Percentiles rank a stretch among this genome's conserved stretches.
Conservation (phyloP, 163 green algal species). For the Volvox carteri region DNA sequence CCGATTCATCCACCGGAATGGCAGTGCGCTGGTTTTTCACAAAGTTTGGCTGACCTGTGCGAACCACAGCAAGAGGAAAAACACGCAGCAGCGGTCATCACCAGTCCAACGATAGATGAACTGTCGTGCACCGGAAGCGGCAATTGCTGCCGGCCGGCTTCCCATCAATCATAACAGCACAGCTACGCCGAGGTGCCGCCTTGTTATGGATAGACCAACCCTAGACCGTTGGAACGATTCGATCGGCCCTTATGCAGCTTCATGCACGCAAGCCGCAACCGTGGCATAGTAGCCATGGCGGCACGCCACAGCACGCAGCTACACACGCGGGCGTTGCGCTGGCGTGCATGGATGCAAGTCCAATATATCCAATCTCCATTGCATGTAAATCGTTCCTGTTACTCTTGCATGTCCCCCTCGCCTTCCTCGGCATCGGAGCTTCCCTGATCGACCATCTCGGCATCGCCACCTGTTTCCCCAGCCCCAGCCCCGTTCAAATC, state of each 20-base stretch:
- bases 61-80: slow-evolving; percentile 18
- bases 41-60: slow-evolving; percentile 59
- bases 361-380: no score
- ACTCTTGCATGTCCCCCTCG: background rate
- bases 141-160: background rate
- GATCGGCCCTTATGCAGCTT: no score
- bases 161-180: no score
- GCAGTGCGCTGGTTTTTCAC: slow-evolving; percentile 59
- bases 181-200: no score
- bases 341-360: no score
- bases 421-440: background rate
- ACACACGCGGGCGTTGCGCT: background rate
- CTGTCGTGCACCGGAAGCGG: no score
- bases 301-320: background rate
- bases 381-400: no score
- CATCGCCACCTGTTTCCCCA: background rate
- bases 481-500: background rate
- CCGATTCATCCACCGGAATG: slow-evolving; percentile 51
- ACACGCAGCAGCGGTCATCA: slow-evolving; percentile 2
- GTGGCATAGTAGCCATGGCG: no score
- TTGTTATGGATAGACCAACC: no score
- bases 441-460: background rate
- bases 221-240: no score
- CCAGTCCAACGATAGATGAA: background rate
- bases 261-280: no score